Percentiles rank a stretch among this genome's conserved stretches.
Evolutionary conservation across 768 basidiomycete genomes (phyloP).

Genomic region (Leccinum broughii): DNA sequence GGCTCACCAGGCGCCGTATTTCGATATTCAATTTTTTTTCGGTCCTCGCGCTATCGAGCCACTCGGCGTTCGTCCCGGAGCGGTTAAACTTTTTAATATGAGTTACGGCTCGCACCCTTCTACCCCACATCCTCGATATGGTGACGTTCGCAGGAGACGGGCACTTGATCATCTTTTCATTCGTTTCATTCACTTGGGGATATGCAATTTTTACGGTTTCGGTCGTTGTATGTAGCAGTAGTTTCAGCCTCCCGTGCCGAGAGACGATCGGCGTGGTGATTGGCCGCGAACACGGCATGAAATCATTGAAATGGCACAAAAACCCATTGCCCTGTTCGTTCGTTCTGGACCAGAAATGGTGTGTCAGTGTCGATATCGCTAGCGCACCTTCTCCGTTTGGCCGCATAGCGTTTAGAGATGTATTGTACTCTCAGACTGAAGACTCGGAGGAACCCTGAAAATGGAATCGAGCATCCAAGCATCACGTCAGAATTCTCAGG

Average conservation of each 20-base stretch:
- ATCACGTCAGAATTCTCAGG: not conserved
- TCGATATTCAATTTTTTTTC: not conserved
- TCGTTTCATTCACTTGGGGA: not conserved
- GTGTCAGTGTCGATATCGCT: conserved; percentile 6
- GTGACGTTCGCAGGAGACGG: conserved; percentile 1
- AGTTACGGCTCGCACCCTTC: conserved; percentile 18
- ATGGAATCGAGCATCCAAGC: conserved; percentile 2
- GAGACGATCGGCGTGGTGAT: not conserved
- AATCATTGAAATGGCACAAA: not conserved
- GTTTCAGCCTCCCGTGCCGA: not conserved
- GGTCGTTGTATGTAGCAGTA: not conserved
- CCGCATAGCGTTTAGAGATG: conserved; percentile 14
- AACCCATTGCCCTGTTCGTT: conserved; percentile 13
- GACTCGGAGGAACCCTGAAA: conserved; percentile 2
- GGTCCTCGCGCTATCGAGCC: not conserved
- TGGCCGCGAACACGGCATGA: not conserved
- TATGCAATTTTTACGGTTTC: not conserved
- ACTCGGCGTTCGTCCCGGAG: conserved; percentile 1
- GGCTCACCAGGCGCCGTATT: not conserved
- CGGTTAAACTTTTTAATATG: conserved; percentile 30
- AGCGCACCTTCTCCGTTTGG: conserved; percentile 3
- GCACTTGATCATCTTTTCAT: not conserved
- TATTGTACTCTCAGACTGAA: not conserved
- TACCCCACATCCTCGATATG: conserved; percentile 18
- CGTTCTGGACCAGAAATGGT: conserved; percentile 5